Evolutionary conservation across 257 asterid genomes (phyloP), one percentile per base, ranked within the genome.

Genomic region (Thymus mandschuricus): DNA sequence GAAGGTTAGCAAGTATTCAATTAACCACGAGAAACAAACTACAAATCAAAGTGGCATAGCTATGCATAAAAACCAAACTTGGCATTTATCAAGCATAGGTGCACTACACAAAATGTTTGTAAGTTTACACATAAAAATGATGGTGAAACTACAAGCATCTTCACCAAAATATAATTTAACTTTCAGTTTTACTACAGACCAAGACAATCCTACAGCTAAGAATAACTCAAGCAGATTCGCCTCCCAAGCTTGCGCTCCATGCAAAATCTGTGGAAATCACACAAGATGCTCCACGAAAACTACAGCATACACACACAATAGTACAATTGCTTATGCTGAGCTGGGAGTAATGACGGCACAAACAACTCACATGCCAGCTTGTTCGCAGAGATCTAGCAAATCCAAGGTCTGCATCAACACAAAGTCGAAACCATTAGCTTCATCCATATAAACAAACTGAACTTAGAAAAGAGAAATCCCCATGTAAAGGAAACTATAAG

Each of bases 301-400:
- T 76, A 82, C 82, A 76, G 58, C 81, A 71, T 71, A 58, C 77
- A 75, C 74, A 75, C 73, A 62, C 68, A 70, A 49, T 68, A 10
- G 61, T 73, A 76, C 86, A 76, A 67, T 72, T 83, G 85, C 66
- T 81, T 56, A 69, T 48, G 84, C 82, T 62, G 69, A 57, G 83
- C 79, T 68, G 81, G 31, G 70, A 58, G 68, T 66, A 63, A 60
- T 8, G 59, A 44, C 66, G 38, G 74, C 75, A 69, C 40, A 46
- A 54, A 63, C 72, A 59, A 64, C 74, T 79, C 78, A 86, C 55
- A 75, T 86, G 33, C 90, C 95, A 41, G 92, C 97, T 86, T 94
- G 91, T 81, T 94, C 98, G 30, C 98, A 94, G 41, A 94, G 95
- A 83, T 94, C 99, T 3, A 94, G 87, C 80, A 94, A 69, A 80